Conservation (phyloP, 495 filamentous ascomycete genomes). For the Sabuloglossum arenarium region DNA sequence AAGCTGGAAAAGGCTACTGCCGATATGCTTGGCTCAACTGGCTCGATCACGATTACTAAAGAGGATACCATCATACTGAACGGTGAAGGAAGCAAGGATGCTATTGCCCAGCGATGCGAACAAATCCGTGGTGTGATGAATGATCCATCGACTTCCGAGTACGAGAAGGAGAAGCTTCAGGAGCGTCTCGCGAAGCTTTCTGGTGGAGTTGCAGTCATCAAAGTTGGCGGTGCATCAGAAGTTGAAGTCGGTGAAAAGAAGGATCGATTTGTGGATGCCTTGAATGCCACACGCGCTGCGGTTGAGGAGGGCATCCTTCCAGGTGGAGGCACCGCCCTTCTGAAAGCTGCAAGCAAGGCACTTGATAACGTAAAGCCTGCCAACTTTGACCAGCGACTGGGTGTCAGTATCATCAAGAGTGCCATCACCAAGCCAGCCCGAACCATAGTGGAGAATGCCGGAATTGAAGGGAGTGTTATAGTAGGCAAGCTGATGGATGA, state of each 20-base stretch:
- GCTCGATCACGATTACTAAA: constrained; percentile 98
- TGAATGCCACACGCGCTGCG: constrained; percentile 94
- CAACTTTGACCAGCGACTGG: constrained; percentile 99
- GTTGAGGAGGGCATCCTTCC: constrained; percentile 98
- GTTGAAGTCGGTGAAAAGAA: constrained; percentile 99
- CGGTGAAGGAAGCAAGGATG: constrained; percentile 89
- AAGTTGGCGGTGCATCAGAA: constrained; percentile 91
- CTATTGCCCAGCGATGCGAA: constrained; percentile 86
- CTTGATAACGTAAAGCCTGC: constrained; percentile 57
- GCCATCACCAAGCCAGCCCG: constrained; percentile 88
- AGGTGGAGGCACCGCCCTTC: constrained; percentile 90
- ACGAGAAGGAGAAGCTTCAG: constrained; percentile 99
- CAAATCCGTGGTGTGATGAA: constrained; percentile 95
- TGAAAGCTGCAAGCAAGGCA: constrained; percentile 88
- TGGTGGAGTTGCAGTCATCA: constrained; percentile 97
- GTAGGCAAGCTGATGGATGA: constrained; percentile 98
- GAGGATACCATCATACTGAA: constrained; percentile 98
- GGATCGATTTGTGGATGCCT: constrained; percentile 93
- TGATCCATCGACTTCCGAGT: constrained; percentile 85
- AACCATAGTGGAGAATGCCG: constrained; percentile 95
- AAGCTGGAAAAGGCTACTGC: constrained; percentile 95
- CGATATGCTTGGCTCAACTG: constrained; percentile 91
- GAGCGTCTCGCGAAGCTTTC: constrained; percentile 99
- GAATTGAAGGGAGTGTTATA: constrained; percentile 83
- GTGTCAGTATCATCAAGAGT: constrained; percentile 90